Conservation (phyloP, 345 rosid species). For the Cardiospermum halicacabum region DNA sequence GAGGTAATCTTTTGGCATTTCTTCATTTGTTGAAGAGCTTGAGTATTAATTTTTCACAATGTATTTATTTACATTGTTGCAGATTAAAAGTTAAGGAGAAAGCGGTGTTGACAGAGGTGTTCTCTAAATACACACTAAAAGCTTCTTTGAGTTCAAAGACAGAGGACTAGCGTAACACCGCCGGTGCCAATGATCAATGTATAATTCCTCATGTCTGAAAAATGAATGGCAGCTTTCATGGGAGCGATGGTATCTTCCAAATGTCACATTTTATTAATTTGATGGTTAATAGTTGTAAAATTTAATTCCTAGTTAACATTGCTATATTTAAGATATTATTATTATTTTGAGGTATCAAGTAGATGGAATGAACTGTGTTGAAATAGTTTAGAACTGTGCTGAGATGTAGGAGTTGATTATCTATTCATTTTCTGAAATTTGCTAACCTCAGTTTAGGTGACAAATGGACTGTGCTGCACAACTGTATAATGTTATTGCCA, state of each 20-base stretch:
- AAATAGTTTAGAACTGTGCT: too few relatives aligned
- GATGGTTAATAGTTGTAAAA: too few relatives aligned
- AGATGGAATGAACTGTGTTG: too few relatives aligned
- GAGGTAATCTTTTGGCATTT: constrained; percentile 33
- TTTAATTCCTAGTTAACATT: too few relatives aligned
- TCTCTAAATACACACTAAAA: constrained; percentile 61
- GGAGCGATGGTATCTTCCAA: neutral
- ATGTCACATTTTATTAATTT: too few relatives aligned
- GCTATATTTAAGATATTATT: too few relatives aligned
- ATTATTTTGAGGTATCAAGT: too few relatives aligned
- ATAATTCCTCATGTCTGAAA: neutral
- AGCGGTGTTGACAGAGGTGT: constrained; percentile 56
- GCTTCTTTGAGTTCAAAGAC: constrained; percentile 31
- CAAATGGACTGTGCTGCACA: too few relatives aligned
- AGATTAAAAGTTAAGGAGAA: constrained; percentile 82
- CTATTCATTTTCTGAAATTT: too few relatives aligned
- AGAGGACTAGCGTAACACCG: constrained; percentile 20
- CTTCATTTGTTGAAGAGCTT: neutral
- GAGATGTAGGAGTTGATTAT: too few relatives aligned
- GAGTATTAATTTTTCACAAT: neutral
- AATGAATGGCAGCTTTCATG: neutral
- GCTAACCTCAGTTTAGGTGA: too few relatives aligned
- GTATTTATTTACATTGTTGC: constrained; percentile 14
- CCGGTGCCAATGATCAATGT: neutral
- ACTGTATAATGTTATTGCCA: too few relatives aligned